These are phyloP conservation scores for Sedum album DNA, from an alignment of 164 flowering plant genomes.

Conservation along the genomic window DNA sequence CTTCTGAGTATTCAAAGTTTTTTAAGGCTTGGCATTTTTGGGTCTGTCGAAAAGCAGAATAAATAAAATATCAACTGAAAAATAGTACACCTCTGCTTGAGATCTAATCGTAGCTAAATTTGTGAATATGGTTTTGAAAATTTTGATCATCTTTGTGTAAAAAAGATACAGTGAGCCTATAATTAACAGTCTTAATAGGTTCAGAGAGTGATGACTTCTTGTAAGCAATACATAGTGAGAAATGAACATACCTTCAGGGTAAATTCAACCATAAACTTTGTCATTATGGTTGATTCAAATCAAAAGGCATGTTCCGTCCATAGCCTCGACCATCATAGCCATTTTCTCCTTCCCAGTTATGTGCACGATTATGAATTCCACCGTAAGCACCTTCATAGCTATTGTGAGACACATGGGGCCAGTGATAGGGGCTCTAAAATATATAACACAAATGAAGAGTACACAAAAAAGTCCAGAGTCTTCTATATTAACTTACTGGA, in stretches of 20 bases:
- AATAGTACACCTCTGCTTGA: too few relatives aligned
- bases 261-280: not conserved
- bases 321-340: not conserved
- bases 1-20: too few relatives aligned
- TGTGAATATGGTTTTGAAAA: too few relatives aligned
- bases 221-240: not conserved
- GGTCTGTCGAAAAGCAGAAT: too few relatives aligned
- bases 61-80: too few relatives aligned
- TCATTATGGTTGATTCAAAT: not conserved
- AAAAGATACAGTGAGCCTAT: too few relatives aligned
- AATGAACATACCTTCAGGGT: not conserved
- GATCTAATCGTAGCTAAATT: too few relatives aligned
- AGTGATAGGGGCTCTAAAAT: not conserved
- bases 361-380: not conserved
- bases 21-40: too few relatives aligned
- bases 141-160: not conserved
- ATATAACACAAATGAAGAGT: not conserved
- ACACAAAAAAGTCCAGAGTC: not conserved
- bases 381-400: not conserved
- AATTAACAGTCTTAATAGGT: not conserved
- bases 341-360: not conserved
- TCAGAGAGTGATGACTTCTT: not conserved
- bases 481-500: not conserved
- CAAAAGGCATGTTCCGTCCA: not conserved
- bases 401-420: not conserved